Evolutionary conservation across 75 land plant genomes (phyloP), one percentile per base, ranked within the genome.

Genomic region (Chamaecyparis obtusa): DNA sequence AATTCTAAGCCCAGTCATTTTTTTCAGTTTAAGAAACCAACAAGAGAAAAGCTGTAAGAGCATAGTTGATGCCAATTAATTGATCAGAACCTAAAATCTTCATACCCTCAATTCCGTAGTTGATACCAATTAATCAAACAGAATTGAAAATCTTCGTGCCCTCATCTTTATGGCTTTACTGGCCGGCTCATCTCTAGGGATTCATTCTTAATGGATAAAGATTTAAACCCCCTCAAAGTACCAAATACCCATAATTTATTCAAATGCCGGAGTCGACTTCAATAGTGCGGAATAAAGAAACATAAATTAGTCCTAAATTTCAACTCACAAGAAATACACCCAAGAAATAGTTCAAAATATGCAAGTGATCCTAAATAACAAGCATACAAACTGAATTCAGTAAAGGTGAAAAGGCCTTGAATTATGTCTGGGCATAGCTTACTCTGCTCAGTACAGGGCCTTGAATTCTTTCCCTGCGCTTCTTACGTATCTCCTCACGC

Each of bases 401-500:
- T 57, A 24, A 24, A 64, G 7, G 0, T 24, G 5, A 27, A 27
- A 24, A 24, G n/a, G 6, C 1, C 9, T 24, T 2, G 41, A 39
- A 2, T 64, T 57, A 24, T 51, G 55, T 14, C 11, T 14, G 55
- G 13, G 15, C 1, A 51, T 13, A 51, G 55, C 30, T 64, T 64
- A 64, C 69, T 5, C 0, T 64, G 69, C 27, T 7, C n/a, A 6
- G 69, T 7, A 64, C 9, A 7, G 69, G 69, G n/a, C 1, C 9
- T 27, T 27, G 30, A 5, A 64, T 24, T 64, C 92, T 84, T 30
- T 80, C 87, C 69, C 56, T 87, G 84, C 87, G 87, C 37, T 87
- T 91, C 85, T 91, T 91, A 44, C 89, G 90, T 80, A 83, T 86
- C 36, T 91, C 92, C 92, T 88, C 92, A 1, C 92, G 89, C 89